Percentiles rank a stretch among this genome's conserved stretches.
Conservation (phyloP, 257 asterid genomes). For the Nemophila menziesii region DNA sequence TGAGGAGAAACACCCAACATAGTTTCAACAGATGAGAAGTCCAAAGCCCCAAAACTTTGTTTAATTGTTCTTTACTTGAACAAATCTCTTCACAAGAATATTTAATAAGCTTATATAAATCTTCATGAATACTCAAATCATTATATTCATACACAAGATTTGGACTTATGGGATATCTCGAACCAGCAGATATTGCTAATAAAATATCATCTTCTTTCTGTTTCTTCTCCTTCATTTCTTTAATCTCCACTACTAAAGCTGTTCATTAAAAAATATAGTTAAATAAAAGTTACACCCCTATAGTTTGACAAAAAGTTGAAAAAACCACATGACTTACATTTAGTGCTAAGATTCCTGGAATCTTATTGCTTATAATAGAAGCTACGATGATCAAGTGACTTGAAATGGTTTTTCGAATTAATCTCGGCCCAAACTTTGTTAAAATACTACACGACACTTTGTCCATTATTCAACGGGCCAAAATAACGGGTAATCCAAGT, state of each 20-base stretch:
- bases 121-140: slow-evolving; percentile 1
- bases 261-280: slow-evolving; percentile 3
- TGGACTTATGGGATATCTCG: not conserved
- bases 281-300: slow-evolving; percentile 13
- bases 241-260: slow-evolving; percentile 1
- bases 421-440: slow-evolving; percentile 1
- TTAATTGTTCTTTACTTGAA: not conserved
- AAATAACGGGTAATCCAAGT: not conserved
- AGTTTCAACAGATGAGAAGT: slow-evolving; percentile 13
- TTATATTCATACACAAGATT: not conserved
- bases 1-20: slow-evolving; percentile 24
- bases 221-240: slow-evolving; percentile 1
- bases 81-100: not conserved
- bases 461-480: slow-evolving; percentile 1
- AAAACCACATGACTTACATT: slow-evolving; percentile 3
- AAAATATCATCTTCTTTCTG: not conserved
- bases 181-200: not conserved
- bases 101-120: not conserved
- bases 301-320: too few relatives aligned
- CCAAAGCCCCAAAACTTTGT: slow-evolving; percentile 3
- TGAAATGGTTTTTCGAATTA: slow-evolving; percentile 1
- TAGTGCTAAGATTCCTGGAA: not conserved
- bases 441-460: slow-evolving; percentile 1
- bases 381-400: slow-evolving; percentile 24
- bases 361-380: slow-evolving; percentile 4